phyloP scores from a whole-genome alignment of 2,329 filamentous ascomycete genomes.

The Fusarium transvaalense region DNA sequence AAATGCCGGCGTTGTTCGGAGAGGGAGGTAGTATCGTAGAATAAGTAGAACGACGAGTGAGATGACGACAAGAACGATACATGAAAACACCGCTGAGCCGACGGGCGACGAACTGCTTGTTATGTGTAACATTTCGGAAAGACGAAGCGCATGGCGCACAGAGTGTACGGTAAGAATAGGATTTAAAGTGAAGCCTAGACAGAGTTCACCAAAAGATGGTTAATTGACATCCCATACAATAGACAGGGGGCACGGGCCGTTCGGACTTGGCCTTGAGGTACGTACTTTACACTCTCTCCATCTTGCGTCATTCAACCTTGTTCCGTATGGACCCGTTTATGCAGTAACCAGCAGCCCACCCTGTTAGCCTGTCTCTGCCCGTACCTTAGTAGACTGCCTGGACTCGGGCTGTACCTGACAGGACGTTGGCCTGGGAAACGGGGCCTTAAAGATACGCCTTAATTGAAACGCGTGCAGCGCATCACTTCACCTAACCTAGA shows the following conservation, averaged over 20 bases:
- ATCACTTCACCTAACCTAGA: constrained; percentile 5
- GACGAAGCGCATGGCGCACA: constrained; percentile 48
- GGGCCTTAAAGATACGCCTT: constrained; percentile 8
- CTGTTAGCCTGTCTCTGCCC: neutral
- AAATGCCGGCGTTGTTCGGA: constrained; percentile 91
- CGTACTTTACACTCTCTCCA: constrained; percentile 8
- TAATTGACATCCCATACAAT: constrained; percentile 33
- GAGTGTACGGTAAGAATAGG: constrained; percentile 37
- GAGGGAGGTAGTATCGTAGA: constrained; percentile 88
- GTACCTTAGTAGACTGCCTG: no score
- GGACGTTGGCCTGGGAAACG: neutral
- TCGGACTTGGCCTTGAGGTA: constrained; percentile 22
- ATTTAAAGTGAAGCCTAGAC: constrained; percentile 36
- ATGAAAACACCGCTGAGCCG: constrained; percentile 83
- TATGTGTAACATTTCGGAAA: constrained; percentile 64
- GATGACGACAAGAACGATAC: constrained; percentile 78
- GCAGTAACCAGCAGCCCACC: neutral
- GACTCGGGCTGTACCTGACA: neutral
- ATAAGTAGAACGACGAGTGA: constrained; percentile 84
- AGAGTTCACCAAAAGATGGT: constrained; percentile 24
- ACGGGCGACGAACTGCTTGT: constrained; percentile 71
- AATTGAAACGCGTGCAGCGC: constrained; percentile 40
- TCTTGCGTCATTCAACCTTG: constrained; percentile 43
- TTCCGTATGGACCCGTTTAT: neutral
- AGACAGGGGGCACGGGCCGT: constrained; percentile 45